These are phyloP conservation scores for Phytophthora pini DNA, from an alignment of 352 stramenopile genomes.

Conservation along the genomic window DNA sequence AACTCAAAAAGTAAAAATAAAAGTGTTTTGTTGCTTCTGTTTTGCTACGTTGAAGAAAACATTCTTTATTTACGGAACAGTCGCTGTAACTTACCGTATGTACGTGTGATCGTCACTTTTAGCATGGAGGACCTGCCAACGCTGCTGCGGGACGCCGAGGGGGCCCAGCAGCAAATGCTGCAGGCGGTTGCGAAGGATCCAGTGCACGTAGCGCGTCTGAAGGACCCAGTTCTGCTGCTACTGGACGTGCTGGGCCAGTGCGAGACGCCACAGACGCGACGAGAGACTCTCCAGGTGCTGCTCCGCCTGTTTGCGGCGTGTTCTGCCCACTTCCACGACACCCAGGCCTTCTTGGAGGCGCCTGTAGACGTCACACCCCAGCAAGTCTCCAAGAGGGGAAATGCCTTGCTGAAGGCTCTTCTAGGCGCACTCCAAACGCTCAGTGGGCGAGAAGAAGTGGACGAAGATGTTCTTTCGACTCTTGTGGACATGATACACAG, in stretches of 20 bases:
- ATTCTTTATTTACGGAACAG: not conserved
- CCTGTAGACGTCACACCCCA: not conserved
- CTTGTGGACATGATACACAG: slow-evolving; percentile 56
- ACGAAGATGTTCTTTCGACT: slow-evolving; percentile 34
- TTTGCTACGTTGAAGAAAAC: not conserved
- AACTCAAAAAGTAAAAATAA: too few relatives aligned
- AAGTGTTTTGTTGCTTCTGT: too few relatives aligned
- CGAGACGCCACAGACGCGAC: slow-evolving; percentile 27
- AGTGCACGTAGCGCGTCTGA: slow-evolving; percentile 37
- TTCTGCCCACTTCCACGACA: slow-evolving; percentile 47
- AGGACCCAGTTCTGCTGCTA: slow-evolving; percentile 55
- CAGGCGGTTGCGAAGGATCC: slow-evolving; percentile 30
- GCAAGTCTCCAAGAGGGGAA: slow-evolving; percentile 32
- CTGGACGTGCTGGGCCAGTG: slow-evolving; percentile 54
- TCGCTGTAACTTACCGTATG: not conserved
- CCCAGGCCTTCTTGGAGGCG: slow-evolving; percentile 40
- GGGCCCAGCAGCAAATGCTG: slow-evolving; percentile 43
- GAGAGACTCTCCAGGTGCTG: slow-evolving; percentile 48
- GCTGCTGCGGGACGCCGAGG: slow-evolving; percentile 53
- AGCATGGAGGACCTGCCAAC: slow-evolving; percentile 38
- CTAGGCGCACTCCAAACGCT: slow-evolving; percentile 52
- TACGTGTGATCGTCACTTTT: not conserved
- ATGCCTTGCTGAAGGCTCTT: slow-evolving; percentile 58
- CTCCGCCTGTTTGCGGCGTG: slow-evolving; percentile 49
- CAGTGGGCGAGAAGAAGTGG: slow-evolving; percentile 35